Evolutionary conservation across 2,329 filamentous ascomycete species (phyloP).

Genomic region (Stromatinia cepivora): DNA sequence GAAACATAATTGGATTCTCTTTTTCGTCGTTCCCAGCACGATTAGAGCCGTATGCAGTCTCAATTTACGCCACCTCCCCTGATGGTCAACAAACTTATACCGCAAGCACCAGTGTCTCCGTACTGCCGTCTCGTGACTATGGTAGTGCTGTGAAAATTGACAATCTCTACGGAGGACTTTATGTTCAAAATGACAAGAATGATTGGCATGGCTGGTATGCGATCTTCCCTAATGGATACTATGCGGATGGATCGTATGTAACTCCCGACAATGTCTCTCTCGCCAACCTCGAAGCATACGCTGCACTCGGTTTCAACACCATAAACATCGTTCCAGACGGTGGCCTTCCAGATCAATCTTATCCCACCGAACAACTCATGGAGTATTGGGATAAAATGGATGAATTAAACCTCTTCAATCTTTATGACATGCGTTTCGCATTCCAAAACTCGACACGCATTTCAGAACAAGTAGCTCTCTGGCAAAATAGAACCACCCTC

Average conservation of each 20-base stretch:
- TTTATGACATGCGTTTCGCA: slow-evolving; percentile 43
- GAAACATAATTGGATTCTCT: slow-evolving; percentile 43
- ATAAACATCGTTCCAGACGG: slow-evolving; percentile 46
- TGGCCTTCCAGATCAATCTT: slow-evolving; percentile 43
- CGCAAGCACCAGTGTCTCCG: slow-evolving; percentile 43
- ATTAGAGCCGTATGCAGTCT: slow-evolving; percentile 43
- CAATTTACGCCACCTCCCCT: slow-evolving; percentile 40
- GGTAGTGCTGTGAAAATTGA: slow-evolving; percentile 51
- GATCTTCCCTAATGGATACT: slow-evolving; percentile 50
- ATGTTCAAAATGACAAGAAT: slow-evolving; percentile 43
- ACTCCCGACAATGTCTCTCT: slow-evolving; percentile 38
- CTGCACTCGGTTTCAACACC: slow-evolving; percentile 49
- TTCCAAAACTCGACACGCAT: slow-evolving; percentile 44
- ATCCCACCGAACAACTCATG: slow-evolving; percentile 42
- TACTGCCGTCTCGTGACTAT: slow-evolving; percentile 46
- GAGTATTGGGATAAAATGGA: slow-evolving; percentile 48
- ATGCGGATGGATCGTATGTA: slow-evolving; percentile 40
- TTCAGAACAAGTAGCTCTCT: slow-evolving; percentile 34
- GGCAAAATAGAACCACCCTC: slow-evolving; percentile 42
- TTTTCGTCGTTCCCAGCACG: slow-evolving; percentile 40
- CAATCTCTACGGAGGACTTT: slow-evolving; percentile 48
- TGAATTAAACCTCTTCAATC: slow-evolving; percentile 47
- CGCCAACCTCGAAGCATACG: slow-evolving; percentile 44
- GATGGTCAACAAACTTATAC: slow-evolving; percentile 42
- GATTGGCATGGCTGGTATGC: slow-evolving; percentile 40